Evolutionary conservation across 768 basidiomycete genomes (phyloP).

Genomic region (Ephemerocybe angulata): DNA sequence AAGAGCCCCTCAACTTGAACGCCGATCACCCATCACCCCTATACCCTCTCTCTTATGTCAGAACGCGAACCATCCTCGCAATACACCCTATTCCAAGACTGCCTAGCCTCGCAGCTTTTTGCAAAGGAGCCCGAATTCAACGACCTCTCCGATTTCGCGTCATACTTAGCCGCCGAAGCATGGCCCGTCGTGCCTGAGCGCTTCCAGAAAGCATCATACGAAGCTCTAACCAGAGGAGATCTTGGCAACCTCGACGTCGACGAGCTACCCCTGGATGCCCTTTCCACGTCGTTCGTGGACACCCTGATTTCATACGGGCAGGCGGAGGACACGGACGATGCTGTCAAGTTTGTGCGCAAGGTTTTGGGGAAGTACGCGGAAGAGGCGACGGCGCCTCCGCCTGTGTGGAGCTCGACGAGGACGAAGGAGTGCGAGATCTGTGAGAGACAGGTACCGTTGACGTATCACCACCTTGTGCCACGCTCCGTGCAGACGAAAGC

Average conservation of each 20-base stretch:
- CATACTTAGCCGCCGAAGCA: slow-evolving; percentile 48
- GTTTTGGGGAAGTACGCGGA: slow-evolving; percentile 40
- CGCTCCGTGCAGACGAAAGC: slow-evolving; percentile 50
- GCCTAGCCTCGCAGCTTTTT: slow-evolving; percentile 29
- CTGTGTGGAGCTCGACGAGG: slow-evolving; percentile 50
- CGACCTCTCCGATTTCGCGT: slow-evolving; percentile 48
- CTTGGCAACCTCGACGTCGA: slow-evolving; percentile 32
- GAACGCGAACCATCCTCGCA: background rate
- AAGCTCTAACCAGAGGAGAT: slow-evolving; percentile 22
- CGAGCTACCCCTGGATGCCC: slow-evolving; percentile 32
- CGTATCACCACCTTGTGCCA: slow-evolving; percentile 61
- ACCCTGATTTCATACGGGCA: slow-evolving; percentile 50
- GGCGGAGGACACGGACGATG: slow-evolving; percentile 31
- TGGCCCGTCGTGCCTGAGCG: slow-evolving; percentile 41
- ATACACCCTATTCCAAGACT: slow-evolving; percentile 10
- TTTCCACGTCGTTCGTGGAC: slow-evolving; percentile 42
- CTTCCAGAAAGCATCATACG: slow-evolving; percentile 37
- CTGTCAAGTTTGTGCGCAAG: slow-evolving; percentile 37
- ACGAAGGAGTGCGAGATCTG: slow-evolving; percentile 58
- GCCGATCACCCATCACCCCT: background rate
- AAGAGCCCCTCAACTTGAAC: no score
- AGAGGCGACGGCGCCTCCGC: slow-evolving; percentile 46
- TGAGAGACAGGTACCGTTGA: slow-evolving; percentile 50
- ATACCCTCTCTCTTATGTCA: background rate
- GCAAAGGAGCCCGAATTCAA: slow-evolving; percentile 10